Percentiles rank a stretch among this genome's conserved stretches.
Evolutionary conservation across 495 filamentous ascomycete species (phyloP).

Genomic region (Glutinoglossum americanum): DNA sequence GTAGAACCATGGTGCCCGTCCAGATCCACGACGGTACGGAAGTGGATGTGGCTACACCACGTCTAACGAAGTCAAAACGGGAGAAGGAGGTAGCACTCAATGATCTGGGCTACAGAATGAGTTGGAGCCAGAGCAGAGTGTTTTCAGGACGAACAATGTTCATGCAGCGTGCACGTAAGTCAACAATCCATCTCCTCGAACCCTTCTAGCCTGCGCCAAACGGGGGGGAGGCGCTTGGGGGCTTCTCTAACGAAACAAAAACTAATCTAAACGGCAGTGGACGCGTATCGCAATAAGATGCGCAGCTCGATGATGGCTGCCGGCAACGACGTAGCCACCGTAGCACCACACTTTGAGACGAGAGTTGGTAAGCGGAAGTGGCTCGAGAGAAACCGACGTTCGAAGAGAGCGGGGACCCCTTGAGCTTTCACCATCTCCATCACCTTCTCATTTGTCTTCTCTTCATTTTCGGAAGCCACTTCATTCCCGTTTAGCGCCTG

Average conservation of each 20-base stretch:
- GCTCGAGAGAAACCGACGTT: constrained; percentile 34
- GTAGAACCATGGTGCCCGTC: constrained; percentile 41
- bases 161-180: constrained; percentile 80
- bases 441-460: background rate
- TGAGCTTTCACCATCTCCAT: background rate
- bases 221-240: too few species aligned
- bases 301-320: constrained; percentile 51
- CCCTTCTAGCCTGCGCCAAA: background rate
- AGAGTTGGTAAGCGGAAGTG: constrained; percentile 71
- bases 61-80: constrained; percentile 39
- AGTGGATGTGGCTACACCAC: constrained; percentile 47
- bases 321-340: constrained; percentile 45
- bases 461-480: background rate
- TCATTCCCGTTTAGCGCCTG: background rate
- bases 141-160: constrained; percentile 74
- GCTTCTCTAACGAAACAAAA: background rate
- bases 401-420: constrained; percentile 6
- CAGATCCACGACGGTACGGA: constrained; percentile 53
- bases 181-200: too few species aligned
- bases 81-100: constrained; percentile 71
- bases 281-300: constrained; percentile 88
- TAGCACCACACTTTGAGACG: constrained; percentile 75
- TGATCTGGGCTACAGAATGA: constrained; percentile 84
- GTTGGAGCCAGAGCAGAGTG: constrained; percentile 77
- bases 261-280: constrained; percentile 37